A percentile compares a stretch with the other conserved stretches of the same genome.
Conservation (phyloP, 2,329 filamentous ascomycete genomes). For the Aspergillus ustus region DNA sequence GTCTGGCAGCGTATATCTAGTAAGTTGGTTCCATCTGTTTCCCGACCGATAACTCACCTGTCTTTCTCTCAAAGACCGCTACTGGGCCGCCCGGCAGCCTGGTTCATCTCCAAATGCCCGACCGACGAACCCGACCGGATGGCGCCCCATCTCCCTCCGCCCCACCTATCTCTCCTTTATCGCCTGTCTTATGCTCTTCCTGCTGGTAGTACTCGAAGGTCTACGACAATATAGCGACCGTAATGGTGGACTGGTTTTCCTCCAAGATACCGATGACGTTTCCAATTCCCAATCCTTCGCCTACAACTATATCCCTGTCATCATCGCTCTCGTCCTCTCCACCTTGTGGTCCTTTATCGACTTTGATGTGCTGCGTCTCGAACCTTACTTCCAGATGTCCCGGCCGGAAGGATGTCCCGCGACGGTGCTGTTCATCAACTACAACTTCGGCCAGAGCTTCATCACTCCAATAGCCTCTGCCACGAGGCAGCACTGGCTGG, state of each 20-base stretch:
- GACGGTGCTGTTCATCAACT: constrained; percentile 40
- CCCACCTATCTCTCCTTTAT: constrained; percentile 33
- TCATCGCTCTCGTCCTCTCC: constrained; percentile 51
- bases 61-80: constrained; percentile 15
- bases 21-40: background rate
- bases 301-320: constrained; percentile 48
- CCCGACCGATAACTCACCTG: background rate
- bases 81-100: constrained; percentile 15
- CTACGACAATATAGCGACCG: constrained; percentile 36
- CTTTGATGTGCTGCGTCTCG: constrained; percentile 55
- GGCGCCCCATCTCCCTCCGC: constrained; percentile 40
- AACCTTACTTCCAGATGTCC: constrained; percentile 53
- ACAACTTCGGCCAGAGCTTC: constrained; percentile 43
- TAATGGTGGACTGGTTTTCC: constrained; percentile 35
- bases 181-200: constrained; percentile 28
- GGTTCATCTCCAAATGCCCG: constrained; percentile 16
- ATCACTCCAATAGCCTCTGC: constrained; percentile 38
- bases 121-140: constrained; percentile 23
- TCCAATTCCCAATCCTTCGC: constrained; percentile 34
- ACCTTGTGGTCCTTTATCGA: constrained; percentile 56
- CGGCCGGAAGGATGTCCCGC: constrained; percentile 38
- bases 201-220: constrained; percentile 33
- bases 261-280: constrained; percentile 35
- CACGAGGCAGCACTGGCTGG: constrained; percentile 38
- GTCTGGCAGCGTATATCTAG: constrained; percentile 23